Evolutionary conservation across 2,329 filamentous ascomycete genomes (phyloP), one percentile per base, ranked within the genome.

Genomic region (Fusarium algeriense): DNA sequence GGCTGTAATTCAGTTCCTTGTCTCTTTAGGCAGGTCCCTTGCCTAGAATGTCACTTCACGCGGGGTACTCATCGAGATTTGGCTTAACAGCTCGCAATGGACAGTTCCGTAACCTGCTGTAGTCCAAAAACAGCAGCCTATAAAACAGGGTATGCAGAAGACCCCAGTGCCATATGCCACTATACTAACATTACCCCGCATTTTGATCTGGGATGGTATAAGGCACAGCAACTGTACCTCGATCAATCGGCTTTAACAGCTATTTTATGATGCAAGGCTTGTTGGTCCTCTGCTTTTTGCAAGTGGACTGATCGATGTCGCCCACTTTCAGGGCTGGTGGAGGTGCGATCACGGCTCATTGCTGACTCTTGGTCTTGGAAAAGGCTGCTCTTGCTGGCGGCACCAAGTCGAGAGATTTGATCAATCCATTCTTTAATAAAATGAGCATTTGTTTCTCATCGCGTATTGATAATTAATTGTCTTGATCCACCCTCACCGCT

Each of bases 241-340:
- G 8, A 26, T 5, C 3, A 26, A 26, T 30, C 8, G 3, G 17
- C 17, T n/a, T 19, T 8, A 19, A 14, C 7, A 3, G 8, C 19
- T 3, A 7, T n/a, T 14, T 11, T 12, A 10, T 7, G 3, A 4
- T 12, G 8, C 3, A 0, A 28, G 17, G 9, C 7, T 3, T 30
- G 7, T 3, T 30, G 7, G 30, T 11, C 30, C 10, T 30, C 10
- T 7, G 10, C 23, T 23, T 30, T 30, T 30, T 30, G 30, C 6
- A 30, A 30, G 30, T 30, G 10, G 7, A 11, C 7, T 8, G 30
- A 30, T 11, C 10, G 7, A 9, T 30, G 30, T 30, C 10, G 30
- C 30, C 30, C 23, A 23, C 3, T 30, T 30, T 30, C 10, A 11
- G 30, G 30, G 30, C 30, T 30, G 10, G 30, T 30, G 8, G 10